Conservation (phyloP, 495 filamentous ascomycete species). For the Opeltia flavorubescens region DNA sequence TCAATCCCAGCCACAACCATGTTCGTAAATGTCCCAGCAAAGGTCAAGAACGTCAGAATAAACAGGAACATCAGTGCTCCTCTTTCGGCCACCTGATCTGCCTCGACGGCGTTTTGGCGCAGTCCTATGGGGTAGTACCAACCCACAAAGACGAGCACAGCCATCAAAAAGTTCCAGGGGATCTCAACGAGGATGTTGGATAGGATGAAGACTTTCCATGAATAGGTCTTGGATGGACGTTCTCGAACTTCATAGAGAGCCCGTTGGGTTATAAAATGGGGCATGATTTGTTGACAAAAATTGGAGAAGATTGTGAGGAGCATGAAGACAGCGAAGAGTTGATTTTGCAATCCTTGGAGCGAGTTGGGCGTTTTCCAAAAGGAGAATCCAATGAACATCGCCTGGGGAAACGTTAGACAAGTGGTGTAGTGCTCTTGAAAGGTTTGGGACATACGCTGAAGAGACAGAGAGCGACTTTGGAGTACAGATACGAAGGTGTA, state of each 20-base stretch:
- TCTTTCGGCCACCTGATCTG: constrained; percentile 40
- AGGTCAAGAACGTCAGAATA: constrained; percentile 32
- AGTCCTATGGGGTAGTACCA: constrained; percentile 80
- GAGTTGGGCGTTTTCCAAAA: constrained; percentile 61
- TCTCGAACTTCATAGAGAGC: constrained; percentile 76
- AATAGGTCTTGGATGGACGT: constrained; percentile 69
- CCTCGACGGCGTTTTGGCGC: constrained; percentile 49
- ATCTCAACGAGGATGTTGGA: constrained; percentile 64
- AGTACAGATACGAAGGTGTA: constrained; percentile 74
- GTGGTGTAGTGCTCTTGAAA: no score
- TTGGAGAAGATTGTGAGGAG: constrained; percentile 63
- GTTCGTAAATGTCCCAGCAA: constrained; percentile 37
- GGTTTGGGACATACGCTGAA: no score
- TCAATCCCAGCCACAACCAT: constrained; percentile 57
- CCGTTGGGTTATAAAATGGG: constrained; percentile 64
- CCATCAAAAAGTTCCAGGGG: constrained; percentile 60
- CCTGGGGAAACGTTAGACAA: no score
- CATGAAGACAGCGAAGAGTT: constrained; percentile 80
- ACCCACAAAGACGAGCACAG: constrained; percentile 51
- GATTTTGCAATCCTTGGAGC: constrained; percentile 74
- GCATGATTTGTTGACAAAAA: constrained; percentile 74
- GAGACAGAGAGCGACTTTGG: constrained; percentile 45
- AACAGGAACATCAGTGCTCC: constrained; percentile 53
- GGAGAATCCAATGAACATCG: constrained; percentile 79
- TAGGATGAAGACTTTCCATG: constrained; percentile 71